Conservation (phyloP, 805 yeast species). For the Kodamaea restingae region DNA sequence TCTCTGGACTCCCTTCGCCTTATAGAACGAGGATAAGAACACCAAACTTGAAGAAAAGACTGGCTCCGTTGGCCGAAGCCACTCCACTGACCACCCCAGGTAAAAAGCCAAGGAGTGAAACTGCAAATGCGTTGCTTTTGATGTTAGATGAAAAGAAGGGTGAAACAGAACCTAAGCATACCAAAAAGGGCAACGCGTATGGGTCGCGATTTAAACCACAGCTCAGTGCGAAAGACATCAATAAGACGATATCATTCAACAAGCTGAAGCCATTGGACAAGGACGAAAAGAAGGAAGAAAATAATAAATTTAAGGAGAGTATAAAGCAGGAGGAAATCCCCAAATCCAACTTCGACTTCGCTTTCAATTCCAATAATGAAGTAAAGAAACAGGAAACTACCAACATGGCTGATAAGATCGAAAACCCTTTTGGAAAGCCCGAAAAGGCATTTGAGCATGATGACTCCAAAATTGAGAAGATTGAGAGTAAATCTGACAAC, state of each 20-base stretch:
- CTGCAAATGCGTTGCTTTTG: conserved; percentile 37
- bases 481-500: too few relatives aligned
- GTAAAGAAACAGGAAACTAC: too few relatives aligned
- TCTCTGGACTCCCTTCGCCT: conserved; percentile 44
- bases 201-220: conserved; percentile 8
- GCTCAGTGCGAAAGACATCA: conserved; percentile 33
- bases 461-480: too few relatives aligned
- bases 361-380: too few relatives aligned
- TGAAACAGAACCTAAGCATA: not conserved
- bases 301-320: too few relatives aligned
- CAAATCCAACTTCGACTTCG: too few relatives aligned
- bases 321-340: too few relatives aligned
- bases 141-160: conserved; percentile 28
- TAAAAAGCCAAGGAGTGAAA: conserved; percentile 26
- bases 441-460: too few relatives aligned
- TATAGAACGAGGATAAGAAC: conserved; percentile 38
- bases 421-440: too few relatives aligned
- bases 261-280: conserved; percentile 23
- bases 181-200: conserved; percentile 12
- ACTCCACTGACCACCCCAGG: not conserved
- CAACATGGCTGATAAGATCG: too few relatives aligned
- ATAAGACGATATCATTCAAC: conserved; percentile 33
- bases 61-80: not conserved
- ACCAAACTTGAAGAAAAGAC: conserved; percentile 19
- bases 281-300: not conserved